Evolutionary conservation across 768 basidiomycete species (phyloP).

Genomic region (Leccinellum luteum): DNA sequence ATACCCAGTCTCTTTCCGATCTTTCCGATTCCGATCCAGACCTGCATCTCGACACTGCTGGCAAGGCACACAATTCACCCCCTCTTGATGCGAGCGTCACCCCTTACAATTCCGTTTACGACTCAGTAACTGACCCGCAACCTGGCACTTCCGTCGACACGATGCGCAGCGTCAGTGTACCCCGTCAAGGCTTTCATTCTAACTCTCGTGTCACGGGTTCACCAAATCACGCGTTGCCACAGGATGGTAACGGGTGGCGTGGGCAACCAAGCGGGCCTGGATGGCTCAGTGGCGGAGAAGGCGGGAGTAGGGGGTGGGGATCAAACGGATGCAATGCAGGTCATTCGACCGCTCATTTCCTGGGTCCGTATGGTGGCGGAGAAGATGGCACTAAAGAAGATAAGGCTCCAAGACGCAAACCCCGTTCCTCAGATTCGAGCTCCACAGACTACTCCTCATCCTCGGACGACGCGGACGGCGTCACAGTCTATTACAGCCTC

Average conservation of each 20-base stretch:
- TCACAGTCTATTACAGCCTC: conserved; percentile 43
- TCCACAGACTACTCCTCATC: conserved; percentile 33
- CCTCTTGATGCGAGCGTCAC: conserved; percentile 12
- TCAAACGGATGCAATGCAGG: conserved; percentile 11
- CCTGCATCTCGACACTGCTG: conserved; percentile 3
- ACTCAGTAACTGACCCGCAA: conserved; percentile 30
- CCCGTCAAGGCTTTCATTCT: conserved; percentile 1
- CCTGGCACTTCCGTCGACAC: conserved; percentile 46
- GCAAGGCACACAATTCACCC: conserved; percentile 8
- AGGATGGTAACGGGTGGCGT: conserved; percentile 20
- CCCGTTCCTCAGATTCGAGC: conserved; percentile 35
- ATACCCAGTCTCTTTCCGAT: conserved; percentile 32
- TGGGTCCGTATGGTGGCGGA: conserved; percentile 27
- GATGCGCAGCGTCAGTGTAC: conserved; percentile 15
- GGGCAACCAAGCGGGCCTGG: conserved; percentile 13
- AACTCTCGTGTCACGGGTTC: not conserved
- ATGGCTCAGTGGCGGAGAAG: conserved; percentile 16
- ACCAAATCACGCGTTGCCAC: conserved; percentile 9
- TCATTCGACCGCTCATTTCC: conserved; percentile 18
- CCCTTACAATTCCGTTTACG: conserved; percentile 21
- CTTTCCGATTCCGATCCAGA: conserved; percentile 31
- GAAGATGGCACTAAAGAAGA: conserved; percentile 39
- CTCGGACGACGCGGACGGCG: conserved; percentile 44
- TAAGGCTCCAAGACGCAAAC: conserved; percentile 29
- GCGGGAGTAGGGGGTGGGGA: conserved; percentile 8